Percentiles rank a stretch among this genome's conserved stretches.
Evolutionary conservation across 2,329 filamentous ascomycete genomes (phyloP).

Genomic region (Aureobasidium mangrovei): DNA sequence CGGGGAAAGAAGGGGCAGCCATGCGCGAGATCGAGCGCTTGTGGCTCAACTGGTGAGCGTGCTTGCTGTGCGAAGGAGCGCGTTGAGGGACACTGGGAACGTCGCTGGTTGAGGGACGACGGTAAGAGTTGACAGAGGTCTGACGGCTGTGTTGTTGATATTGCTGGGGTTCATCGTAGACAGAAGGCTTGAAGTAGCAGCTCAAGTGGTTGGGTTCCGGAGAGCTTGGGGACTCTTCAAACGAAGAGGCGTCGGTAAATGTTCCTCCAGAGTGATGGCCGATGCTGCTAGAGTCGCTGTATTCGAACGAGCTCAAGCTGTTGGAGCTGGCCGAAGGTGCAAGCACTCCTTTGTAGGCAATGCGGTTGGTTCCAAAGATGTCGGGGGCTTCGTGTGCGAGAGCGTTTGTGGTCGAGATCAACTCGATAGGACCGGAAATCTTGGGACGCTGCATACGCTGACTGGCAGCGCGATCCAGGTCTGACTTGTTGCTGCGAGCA

Average conservation of each 20-base stretch:
- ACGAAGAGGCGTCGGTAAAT: constrained; percentile 56
- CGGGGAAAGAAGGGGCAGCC: constrained; percentile 25
- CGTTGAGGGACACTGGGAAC: constrained; percentile 62
- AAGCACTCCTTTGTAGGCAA: constrained; percentile 21
- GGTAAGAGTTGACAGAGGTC: constrained; percentile 17
- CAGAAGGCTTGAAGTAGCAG: constrained; percentile 49
- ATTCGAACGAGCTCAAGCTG: constrained; percentile 53
- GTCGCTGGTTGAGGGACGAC: constrained; percentile 31
- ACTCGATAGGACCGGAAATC: constrained; percentile 80
- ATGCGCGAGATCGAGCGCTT: constrained; percentile 50
- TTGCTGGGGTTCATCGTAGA: constrained; percentile 19
- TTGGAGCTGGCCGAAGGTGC: constrained; percentile 30
- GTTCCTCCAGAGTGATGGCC: constrained; percentile 54
- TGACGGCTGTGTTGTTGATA: constrained; percentile 6
- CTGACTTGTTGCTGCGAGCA: constrained; percentile 50
- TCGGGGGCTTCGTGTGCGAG: constrained; percentile 91
- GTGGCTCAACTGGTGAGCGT: constrained; percentile 64
- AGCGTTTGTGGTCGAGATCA: constrained; percentile 93
- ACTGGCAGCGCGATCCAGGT: constrained; percentile 40
- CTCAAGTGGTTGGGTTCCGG: constrained; percentile 48
- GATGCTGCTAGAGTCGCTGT: constrained; percentile 56
- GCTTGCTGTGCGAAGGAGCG: constrained; percentile 81
- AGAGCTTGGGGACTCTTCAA: constrained; percentile 37
- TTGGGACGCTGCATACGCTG: constrained; percentile 50
- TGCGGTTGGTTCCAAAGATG: constrained; percentile 38